These are phyloP conservation scores for Clarkia xantiana DNA, from an alignment of 345 rosid genomes.

Conservation along the genomic window DNA sequence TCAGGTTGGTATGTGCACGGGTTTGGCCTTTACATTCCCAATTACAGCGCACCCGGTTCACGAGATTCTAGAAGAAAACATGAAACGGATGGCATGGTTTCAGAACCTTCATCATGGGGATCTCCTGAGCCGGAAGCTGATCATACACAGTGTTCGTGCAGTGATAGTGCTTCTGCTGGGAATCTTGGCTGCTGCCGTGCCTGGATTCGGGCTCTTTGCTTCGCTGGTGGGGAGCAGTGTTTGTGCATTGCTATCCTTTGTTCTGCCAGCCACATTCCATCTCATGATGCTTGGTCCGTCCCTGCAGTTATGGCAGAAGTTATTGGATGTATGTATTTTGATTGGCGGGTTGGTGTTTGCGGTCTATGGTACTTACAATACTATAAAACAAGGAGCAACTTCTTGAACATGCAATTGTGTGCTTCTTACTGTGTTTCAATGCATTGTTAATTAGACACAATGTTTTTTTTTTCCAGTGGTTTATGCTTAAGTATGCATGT, in stretches of 20 bases:
- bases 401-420: too few species aligned
- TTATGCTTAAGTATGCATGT: too few species aligned
- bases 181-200: conserved; percentile 47
- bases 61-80: conserved; percentile 73
- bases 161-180: conserved; percentile 43
- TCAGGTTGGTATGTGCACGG: conserved; percentile 86
- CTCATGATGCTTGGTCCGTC: conserved; percentile 51
- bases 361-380: conserved; percentile 54
- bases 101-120: conserved; percentile 19
- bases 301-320: conserved; percentile 40
- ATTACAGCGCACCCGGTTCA: conserved; percentile 71
- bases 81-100: conserved; percentile 28
- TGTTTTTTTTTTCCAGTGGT: too few species aligned
- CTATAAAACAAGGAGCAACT: conserved; percentile 23
- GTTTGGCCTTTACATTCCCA: conserved; percentile 68
- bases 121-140: conserved; percentile 14
- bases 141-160: conserved; percentile 29
- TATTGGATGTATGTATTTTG: conserved; percentile 42
- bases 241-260: conserved; percentile 69
- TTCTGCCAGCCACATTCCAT: conserved; percentile 70
- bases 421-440: too few species aligned
- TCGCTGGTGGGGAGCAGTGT: conserved; percentile 72
- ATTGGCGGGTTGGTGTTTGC: conserved; percentile 56
- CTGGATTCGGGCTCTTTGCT: conserved; percentile 58
- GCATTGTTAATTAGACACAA: too few species aligned